Evolutionary conservation across 2,329 filamentous ascomycete species (phyloP).

Genomic region (Ploettnerulaceae sp.): DNA sequence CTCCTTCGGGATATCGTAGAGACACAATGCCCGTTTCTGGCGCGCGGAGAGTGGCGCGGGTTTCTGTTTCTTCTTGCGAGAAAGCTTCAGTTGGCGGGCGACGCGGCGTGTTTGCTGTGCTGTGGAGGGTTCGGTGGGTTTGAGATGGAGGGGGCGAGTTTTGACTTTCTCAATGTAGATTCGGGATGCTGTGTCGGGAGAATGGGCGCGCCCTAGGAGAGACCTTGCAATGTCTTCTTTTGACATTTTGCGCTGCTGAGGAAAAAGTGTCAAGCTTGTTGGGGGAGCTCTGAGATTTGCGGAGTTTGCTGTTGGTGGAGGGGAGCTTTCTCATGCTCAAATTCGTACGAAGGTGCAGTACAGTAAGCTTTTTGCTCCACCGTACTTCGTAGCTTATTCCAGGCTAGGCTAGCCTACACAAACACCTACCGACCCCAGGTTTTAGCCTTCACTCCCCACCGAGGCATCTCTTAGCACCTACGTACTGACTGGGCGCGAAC

Average conservation of each 20-base stretch:
- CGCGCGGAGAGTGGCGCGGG: conserved; percentile 72
- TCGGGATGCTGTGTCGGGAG: conserved; percentile 61
- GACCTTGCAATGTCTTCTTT: conserved; percentile 43
- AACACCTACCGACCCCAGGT: conserved; percentile 12
- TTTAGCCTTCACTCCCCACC: conserved; percentile 5
- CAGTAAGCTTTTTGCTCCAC: conserved; percentile 5
- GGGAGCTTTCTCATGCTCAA: conserved; percentile 19
- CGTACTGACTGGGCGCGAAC: too few relatives aligned
- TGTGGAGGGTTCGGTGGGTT: conserved; percentile 62
- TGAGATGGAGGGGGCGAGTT: conserved; percentile 74
- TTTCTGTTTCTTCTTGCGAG: conserved; percentile 42
- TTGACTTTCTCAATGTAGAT: conserved; percentile 82
- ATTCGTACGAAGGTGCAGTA: too few relatives aligned
- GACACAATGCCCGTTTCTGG: conserved; percentile 65
- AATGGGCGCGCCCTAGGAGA: conserved; percentile 74
- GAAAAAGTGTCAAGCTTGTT: neutral
- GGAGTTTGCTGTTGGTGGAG: neutral
- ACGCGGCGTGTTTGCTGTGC: conserved; percentile 31
- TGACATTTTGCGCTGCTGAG: conserved; percentile 15
- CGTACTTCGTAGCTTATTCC: neutral
- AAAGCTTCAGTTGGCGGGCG: conserved; percentile 35
- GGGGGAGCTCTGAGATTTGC: neutral
- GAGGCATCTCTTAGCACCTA: neutral
- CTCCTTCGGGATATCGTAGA: conserved; percentile 69
- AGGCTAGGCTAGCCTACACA: conserved; percentile 1